Conservation (phyloP, 305 asterid species). For the Nicotiana rustica region DNA sequence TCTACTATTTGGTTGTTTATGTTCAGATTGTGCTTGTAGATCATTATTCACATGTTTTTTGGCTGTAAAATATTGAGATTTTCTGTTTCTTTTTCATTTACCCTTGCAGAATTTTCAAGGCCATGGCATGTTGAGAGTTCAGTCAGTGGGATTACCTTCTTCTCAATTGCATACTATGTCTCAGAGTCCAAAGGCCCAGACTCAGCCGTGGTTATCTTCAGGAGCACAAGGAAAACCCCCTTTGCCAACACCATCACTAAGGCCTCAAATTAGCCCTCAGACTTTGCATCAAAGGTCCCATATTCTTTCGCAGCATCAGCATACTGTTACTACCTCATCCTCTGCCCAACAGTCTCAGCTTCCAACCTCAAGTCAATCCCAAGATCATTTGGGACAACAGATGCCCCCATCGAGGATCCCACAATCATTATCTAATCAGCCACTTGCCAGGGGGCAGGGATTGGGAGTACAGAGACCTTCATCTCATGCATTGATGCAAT, state of each 20-base stretch:
- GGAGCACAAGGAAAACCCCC: conserved; percentile 84
- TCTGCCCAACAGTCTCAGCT: conserved; percentile 63
- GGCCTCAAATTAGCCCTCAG: conserved; percentile 72
- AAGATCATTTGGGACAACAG: conserved; percentile 68
- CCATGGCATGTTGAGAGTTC: conserved; percentile 73
- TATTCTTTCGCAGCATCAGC: conserved; percentile 66
- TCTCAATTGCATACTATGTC: conserved; percentile 67
- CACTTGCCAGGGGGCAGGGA: conserved; percentile 60
- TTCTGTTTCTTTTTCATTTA: conserved; percentile 30
- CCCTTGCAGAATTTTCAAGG: conserved; percentile 74
- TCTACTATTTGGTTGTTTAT: neutral
- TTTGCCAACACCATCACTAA: conserved; percentile 65
- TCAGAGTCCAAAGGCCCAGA: conserved; percentile 64
- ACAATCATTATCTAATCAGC: conserved; percentile 68
- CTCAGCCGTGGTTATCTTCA: conserved; percentile 85
- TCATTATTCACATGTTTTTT: neutral
- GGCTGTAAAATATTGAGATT: conserved; percentile 26
- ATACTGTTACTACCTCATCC: conserved; percentile 51
- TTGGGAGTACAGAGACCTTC: conserved; percentile 68
- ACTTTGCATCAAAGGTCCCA: conserved; percentile 76
- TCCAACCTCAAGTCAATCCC: conserved; percentile 59
- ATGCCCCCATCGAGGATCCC: conserved; percentile 67
- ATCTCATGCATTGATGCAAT: conserved; percentile 52
- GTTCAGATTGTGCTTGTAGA: conserved; percentile 2
- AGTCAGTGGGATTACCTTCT: conserved; percentile 67